A percentile compares a stretch with the other conserved stretches of the same genome.
Evolutionary conservation across 2,329 filamentous ascomycete species (phyloP).

Genomic region (Zymoseptoria passerinii): DNA sequence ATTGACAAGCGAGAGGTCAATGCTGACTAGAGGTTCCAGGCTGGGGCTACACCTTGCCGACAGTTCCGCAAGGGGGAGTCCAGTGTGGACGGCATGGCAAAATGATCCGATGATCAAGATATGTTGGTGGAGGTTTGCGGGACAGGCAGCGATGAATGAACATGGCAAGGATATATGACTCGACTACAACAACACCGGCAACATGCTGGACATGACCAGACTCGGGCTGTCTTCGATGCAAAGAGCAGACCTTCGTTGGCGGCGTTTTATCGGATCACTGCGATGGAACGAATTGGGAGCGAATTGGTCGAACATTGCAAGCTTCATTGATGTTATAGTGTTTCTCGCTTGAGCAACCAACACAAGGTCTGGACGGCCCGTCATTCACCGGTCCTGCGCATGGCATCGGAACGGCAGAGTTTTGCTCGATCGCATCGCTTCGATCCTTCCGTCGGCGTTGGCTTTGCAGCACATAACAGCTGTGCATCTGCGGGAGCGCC

Average conservation of each 20-base stretch:
- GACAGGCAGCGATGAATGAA: not conserved
- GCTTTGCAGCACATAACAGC: not conserved
- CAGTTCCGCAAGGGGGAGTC: conserved; percentile 32
- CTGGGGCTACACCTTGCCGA: conserved; percentile 34
- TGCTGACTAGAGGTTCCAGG: conserved; percentile 21
- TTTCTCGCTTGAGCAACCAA: not conserved
- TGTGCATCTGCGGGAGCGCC: not conserved
- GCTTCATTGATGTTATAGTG: not conserved
- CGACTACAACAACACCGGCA: not conserved
- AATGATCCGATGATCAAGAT: not conserved
- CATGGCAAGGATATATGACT: not conserved
- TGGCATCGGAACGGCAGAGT: not conserved
- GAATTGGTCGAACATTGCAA: too few species aligned
- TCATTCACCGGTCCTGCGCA: not conserved
- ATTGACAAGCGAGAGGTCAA: not conserved
- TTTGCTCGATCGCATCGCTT: not conserved
- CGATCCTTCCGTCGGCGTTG: not conserved
- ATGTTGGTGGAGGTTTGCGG: not conserved
- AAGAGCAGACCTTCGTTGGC: not conserved
- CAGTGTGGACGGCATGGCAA: conserved; percentile 21
- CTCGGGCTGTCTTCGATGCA: not conserved
- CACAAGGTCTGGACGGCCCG: not conserved
- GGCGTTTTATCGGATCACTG: not conserved
- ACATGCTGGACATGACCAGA: not conserved
- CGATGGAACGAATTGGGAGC: too few species aligned